phyloP scores from a whole-genome alignment of 768 basidiomycete species.

The Leccinum aurantiacum region DNA sequence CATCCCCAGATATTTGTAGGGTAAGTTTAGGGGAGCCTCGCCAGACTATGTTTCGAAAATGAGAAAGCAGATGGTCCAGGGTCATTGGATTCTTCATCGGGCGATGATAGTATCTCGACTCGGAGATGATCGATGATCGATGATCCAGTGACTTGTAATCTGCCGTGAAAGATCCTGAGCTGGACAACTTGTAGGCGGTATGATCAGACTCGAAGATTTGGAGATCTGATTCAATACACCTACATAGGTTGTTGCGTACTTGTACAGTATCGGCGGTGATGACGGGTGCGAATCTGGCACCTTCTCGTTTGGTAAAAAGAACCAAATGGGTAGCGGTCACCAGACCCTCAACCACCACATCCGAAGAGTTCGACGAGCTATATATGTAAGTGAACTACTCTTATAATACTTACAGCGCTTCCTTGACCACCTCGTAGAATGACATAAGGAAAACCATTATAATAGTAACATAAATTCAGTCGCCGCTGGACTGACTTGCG shows the following conservation, averaged over 20 bases:
- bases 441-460: too few species aligned
- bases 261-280: neutral
- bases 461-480: too few species aligned
- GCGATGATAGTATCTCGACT: neutral
- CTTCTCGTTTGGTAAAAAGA: neutral
- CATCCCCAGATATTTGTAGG: constrained; percentile 9
- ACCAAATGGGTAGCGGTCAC: neutral
- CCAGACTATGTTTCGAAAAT: neutral
- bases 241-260: neutral
- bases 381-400: too few species aligned
- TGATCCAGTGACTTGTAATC: neutral
- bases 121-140: neutral
- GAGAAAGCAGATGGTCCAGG: neutral
- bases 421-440: too few species aligned
- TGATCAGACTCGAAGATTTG: neutral
- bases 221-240: neutral
- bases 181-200: neutral
- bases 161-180: neutral
- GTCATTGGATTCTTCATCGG: neutral
- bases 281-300: neutral
- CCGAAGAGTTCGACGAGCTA: too few species aligned
- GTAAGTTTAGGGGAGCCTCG: constrained; percentile 1
- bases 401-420: too few species aligned
- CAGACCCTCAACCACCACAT: neutral
- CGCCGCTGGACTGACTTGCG: too few species aligned